Percentiles rank a stretch among this genome's conserved stretches.
phyloP scores from a whole-genome alignment of 495 filamentous ascomycete genomes.

The Penicillium ochrochloron region DNA sequence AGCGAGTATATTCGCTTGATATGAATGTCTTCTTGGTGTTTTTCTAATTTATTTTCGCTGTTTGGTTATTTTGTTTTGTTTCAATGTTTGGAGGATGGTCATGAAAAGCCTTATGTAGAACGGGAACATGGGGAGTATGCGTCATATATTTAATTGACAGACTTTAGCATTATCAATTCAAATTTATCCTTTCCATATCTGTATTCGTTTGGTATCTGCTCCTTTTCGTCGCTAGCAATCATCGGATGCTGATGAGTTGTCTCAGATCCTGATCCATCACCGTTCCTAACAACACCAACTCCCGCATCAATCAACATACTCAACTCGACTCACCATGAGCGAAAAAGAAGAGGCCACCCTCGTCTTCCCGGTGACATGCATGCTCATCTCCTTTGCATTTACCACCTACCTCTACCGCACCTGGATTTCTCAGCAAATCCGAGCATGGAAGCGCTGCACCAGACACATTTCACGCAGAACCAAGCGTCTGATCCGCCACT shows the following conservation, averaged over 20 bases:
- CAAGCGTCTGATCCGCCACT: background rate
- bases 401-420: conserved; percentile 15
- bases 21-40: too few species aligned
- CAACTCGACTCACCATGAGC: conserved; percentile 7
- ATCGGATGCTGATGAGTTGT: too few species aligned
- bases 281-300: background rate
- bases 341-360: conserved; percentile 19
- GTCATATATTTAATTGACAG: too few species aligned
- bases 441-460: background rate
- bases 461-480: background rate
- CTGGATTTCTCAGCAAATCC: conserved; percentile 1
- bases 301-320: background rate
- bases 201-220: too few species aligned
- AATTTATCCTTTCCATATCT: too few species aligned
- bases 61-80: too few species aligned
- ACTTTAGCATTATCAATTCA: too few species aligned
- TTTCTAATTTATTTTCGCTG: too few species aligned
- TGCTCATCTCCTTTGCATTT: conserved; percentile 28
- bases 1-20: too few species aligned
- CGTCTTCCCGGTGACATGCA: conserved; percentile 20
- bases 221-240: background rate
- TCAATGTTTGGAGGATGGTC: too few species aligned
- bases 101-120: too few species aligned
- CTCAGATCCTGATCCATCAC: background rate
- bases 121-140: too few species aligned